Conservation (phyloP, 805 yeast genomes). For the Candida ulmi region DNA sequence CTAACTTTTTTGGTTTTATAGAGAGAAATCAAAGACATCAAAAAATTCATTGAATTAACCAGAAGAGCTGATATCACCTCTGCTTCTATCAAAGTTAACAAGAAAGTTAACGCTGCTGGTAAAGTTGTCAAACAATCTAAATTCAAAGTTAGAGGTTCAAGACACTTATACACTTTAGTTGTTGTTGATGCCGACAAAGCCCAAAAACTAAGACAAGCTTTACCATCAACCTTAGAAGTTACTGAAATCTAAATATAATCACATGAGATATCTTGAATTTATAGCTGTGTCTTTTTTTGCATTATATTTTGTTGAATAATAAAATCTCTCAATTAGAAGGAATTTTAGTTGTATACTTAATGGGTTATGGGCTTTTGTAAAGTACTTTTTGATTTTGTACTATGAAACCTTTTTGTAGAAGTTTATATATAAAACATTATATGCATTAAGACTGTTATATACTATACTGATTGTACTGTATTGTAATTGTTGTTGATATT, state of each 20-base stretch:
- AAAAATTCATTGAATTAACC: conserved; percentile 94
- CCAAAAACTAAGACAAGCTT: conserved; percentile 93
- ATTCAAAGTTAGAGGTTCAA: conserved; percentile 98
- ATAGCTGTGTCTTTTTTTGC: conserved; percentile 1
- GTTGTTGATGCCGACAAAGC: conserved; percentile 96
- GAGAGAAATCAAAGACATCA: conserved; percentile 90
- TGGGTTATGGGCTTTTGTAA: conserved; percentile 11
- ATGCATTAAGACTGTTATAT: no score
- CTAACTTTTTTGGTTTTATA: neutral
- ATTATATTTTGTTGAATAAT: neutral
- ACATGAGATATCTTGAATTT: neutral
- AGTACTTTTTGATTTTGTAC: no score
- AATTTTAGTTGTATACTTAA: conserved; percentile 6
- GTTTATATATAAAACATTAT: no score
- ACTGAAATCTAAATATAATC: conserved; percentile 34
- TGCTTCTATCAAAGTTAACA: conserved; percentile 93
- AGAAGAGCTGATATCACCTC: conserved; percentile 92
- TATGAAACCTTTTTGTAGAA: no score
- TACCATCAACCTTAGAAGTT: conserved; percentile 89
- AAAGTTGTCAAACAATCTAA: conserved; percentile 89
- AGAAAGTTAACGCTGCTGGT: conserved; percentile 74
- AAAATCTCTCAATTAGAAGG: no score
- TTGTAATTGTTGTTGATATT: no score
- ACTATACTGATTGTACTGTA: no score
- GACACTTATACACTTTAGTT: conserved; percentile 89